phyloP scores from a whole-genome alignment of 805 yeast genomes.

The Kodamaea nitidulidarum region DNA sequence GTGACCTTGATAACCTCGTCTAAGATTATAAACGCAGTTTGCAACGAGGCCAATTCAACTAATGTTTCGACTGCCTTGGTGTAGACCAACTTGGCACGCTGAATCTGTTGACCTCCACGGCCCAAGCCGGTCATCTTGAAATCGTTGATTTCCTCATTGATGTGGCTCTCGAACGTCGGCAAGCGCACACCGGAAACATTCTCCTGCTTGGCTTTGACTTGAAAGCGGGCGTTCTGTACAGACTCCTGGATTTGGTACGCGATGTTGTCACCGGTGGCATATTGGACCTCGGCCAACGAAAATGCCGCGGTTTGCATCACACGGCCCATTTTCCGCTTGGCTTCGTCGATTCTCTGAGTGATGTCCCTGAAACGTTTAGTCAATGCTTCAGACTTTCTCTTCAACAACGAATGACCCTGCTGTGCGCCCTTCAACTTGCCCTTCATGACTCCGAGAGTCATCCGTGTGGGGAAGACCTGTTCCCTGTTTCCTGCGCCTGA shows the following conservation, averaged over 20 bases:
- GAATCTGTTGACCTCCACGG: constrained; percentile 97
- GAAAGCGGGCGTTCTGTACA: constrained; percentile 86
- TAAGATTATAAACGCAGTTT: constrained; percentile 91
- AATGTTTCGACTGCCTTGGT: constrained; percentile 95
- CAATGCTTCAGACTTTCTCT: constrained; percentile 94
- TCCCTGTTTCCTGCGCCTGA: constrained; percentile 79
- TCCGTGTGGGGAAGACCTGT: constrained; percentile 95
- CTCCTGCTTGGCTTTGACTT: constrained; percentile 87
- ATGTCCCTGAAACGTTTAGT: constrained; percentile 96
- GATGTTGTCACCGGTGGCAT: constrained; percentile 95
- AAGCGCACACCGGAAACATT: constrained; percentile 93
- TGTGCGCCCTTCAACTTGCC: constrained; percentile 94
- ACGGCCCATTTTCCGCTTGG: constrained; percentile 95
- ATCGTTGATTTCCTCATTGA: constrained; percentile 84
- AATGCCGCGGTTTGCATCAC: constrained; percentile 98
- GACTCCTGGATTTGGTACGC: constrained; percentile 95
- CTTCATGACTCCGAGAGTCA: constrained; percentile 95
- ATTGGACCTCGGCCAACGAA: constrained; percentile 93
- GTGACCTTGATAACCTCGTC: constrained; percentile 98
- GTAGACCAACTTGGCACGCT: constrained; percentile 87
- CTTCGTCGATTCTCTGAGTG: constrained; percentile 87
- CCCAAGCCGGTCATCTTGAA: constrained; percentile 96
- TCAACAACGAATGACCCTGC: constrained; percentile 89
- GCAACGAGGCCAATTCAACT: constrained; percentile 92
- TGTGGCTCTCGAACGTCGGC: constrained; percentile 85